Evolutionary conservation across 129 eudicot genomes (phyloP).

Genomic region (Escallonia herrerae): DNA sequence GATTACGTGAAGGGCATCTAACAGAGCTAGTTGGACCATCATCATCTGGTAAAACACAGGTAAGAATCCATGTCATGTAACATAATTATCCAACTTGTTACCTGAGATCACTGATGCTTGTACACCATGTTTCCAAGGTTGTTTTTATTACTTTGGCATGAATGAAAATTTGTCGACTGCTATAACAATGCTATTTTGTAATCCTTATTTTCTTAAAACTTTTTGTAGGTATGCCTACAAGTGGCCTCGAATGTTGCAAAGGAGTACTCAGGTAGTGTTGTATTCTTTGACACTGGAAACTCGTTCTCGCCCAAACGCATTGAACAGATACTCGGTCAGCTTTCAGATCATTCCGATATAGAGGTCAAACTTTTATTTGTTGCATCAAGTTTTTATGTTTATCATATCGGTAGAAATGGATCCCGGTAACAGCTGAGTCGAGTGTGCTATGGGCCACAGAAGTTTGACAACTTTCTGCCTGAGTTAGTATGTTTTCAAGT

Average conservation of each 20-base stretch:
- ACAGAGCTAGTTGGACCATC: slow-evolving; percentile 84
- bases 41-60: slow-evolving; percentile 89
- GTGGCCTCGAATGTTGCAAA: slow-evolving; percentile 66
- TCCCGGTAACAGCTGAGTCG: no score
- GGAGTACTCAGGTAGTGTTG: slow-evolving; percentile 27
- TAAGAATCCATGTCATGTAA: slow-evolving; percentile 14
- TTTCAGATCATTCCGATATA: slow-evolving; percentile 31
- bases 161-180: no score
- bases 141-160: neutral
- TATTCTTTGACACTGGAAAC: slow-evolving; percentile 72
- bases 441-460: no score
- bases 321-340: slow-evolving; percentile 36
- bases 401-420: no score
- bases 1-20: slow-evolving; percentile 56
- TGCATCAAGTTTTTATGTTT: no score
- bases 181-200: neutral
- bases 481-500: no score
- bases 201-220: neutral
- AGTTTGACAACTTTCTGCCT: no score
- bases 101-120: no score
- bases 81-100: no score
- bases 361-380: slow-evolving; percentile 25
- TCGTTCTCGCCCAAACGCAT: slow-evolving; percentile 66
- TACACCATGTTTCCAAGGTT: no score
- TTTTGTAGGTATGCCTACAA: slow-evolving; percentile 64